Percentiles rank a stretch among this genome's conserved stretches.
phyloP scores from a whole-genome alignment of 495 filamentous ascomycete genomes.

The Penicillium canariense region DNA sequence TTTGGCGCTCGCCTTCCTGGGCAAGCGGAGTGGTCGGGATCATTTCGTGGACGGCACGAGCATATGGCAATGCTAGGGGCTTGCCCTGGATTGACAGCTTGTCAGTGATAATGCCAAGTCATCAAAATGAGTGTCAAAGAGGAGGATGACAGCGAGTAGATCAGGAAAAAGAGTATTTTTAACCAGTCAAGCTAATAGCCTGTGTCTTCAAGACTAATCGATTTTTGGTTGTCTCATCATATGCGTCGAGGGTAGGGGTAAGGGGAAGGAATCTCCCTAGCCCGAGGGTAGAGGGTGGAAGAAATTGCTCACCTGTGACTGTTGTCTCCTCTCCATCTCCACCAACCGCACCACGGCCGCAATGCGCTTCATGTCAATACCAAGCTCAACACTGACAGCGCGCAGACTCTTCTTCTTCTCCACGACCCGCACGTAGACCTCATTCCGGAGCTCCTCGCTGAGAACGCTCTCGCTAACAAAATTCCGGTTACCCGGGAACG shows the following conservation, averaged over 20 bases:
- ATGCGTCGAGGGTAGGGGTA: slow-evolving; percentile 20
- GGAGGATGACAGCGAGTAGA: slow-evolving; percentile 16
- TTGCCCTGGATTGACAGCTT: slow-evolving; percentile 59
- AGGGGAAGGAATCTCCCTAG: not conserved
- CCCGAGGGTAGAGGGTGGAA: slow-evolving; percentile 10
- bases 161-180: slow-evolving; percentile 51
- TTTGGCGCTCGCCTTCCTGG: slow-evolving; percentile 19
- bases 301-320: slow-evolving; percentile 59
- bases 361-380: slow-evolving; percentile 82
- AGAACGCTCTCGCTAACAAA: slow-evolving; percentile 75
- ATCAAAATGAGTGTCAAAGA: slow-evolving; percentile 3
- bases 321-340: slow-evolving; percentile 78
- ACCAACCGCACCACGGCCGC: slow-evolving; percentile 87
- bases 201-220: slow-evolving; percentile 99
- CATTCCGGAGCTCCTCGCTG: slow-evolving; percentile 69
- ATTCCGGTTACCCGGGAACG: slow-evolving; percentile 72
- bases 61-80: slow-evolving; percentile 71
- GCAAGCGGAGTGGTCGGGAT: slow-evolving; percentile 58
- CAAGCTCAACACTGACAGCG: slow-evolving; percentile 71
- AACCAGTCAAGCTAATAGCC: slow-evolving; percentile 58
- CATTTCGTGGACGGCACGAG: slow-evolving; percentile 74
- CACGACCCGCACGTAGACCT: slow-evolving; percentile 69
- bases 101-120: slow-evolving; percentile 16
- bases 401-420: slow-evolving; percentile 64
- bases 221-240: slow-evolving; percentile 72